These are phyloP conservation scores for Bonia amplexicaulis DNA, from an alignment of 176 grass and related monocot species.

Conservation along the genomic window DNA sequence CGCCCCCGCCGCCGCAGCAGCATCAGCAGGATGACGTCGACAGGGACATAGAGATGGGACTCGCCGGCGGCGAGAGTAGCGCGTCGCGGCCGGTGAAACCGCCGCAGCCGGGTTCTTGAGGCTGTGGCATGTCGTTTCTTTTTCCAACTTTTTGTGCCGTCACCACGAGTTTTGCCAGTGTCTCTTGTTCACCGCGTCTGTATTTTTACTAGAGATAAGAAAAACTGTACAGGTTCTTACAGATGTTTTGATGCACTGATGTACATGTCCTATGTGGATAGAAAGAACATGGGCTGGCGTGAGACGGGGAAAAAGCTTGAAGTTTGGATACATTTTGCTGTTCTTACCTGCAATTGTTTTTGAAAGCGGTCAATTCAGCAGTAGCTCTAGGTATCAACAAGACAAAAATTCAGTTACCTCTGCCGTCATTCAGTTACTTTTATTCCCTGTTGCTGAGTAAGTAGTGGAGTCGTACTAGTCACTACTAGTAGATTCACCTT, in stretches of 20 bases:
- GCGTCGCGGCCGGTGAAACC: slow-evolving; percentile 29
- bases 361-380: slow-evolving; percentile 3
- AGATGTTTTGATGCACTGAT: slow-evolving; percentile 30
- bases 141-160: slow-evolving; percentile 8
- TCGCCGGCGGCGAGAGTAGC: slow-evolving; percentile 31
- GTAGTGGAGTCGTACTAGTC: neutral
- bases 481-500: neutral
- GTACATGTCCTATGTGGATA: slow-evolving; percentile 26
- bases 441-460: neutral
- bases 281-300: slow-evolving; percentile 10
- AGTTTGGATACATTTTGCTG: neutral
- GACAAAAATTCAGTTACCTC: neutral
- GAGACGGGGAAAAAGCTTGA: neutral
- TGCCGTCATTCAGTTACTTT: slow-evolving; percentile 13
- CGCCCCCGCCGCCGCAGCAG: neutral
- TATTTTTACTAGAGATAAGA: neutral
- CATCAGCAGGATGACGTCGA: neutral
- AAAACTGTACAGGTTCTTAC: slow-evolving; percentile 51
- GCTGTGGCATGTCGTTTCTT: neutral
- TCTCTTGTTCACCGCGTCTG: neutral
- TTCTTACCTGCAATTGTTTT: neutral
- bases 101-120: neutral
- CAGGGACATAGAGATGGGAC: slow-evolving; percentile 49
- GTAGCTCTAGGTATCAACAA: neutral
- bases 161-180: slow-evolving; percentile 16